phyloP scores from a whole-genome alignment of 306 rosid species.

The Prinsepia uniflora region DNA sequence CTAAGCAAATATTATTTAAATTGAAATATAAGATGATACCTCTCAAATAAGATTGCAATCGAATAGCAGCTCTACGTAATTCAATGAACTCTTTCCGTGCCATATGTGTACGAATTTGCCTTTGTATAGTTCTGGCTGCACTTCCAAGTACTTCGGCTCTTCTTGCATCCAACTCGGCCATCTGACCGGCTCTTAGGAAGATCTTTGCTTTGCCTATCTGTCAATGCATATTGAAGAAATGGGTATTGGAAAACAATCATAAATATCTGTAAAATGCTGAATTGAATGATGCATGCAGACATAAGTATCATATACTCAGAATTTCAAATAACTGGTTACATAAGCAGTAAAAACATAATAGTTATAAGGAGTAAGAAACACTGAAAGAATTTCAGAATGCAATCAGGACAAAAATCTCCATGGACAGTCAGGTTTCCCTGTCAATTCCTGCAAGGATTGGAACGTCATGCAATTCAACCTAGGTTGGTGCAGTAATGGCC shows the following conservation, averaged over 20 bases:
- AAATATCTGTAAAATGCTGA: slow-evolving; percentile 8
- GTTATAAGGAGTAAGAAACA: background rate
- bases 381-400: background rate
- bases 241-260: slow-evolving; percentile 18
- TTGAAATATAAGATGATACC: slow-evolving; percentile 46
- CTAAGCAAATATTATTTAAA: slow-evolving; percentile 17
- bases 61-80: slow-evolving; percentile 78
- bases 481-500: background rate
- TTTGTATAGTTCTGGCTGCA: slow-evolving; percentile 87
- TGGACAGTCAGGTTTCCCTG: background rate
- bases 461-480: background rate
- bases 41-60: slow-evolving; percentile 81
- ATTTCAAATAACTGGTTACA: background rate
- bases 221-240: slow-evolving; percentile 45
- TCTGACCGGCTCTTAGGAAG: slow-evolving; percentile 95
- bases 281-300: background rate
- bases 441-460: background rate
- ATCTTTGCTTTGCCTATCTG: slow-evolving; percentile 95
- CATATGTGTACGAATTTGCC: slow-evolving; percentile 88
- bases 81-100: slow-evolving; percentile 84
- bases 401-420: background rate
- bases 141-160: slow-evolving; percentile 95
- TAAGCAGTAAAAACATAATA: background rate
- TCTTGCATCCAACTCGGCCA: slow-evolving; percentile 98
- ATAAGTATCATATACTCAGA: background rate